These are phyloP conservation scores for Leccinum subrobustum DNA, from an alignment of 1,284 basidiomycete genomes.

Conservation along the genomic window DNA sequence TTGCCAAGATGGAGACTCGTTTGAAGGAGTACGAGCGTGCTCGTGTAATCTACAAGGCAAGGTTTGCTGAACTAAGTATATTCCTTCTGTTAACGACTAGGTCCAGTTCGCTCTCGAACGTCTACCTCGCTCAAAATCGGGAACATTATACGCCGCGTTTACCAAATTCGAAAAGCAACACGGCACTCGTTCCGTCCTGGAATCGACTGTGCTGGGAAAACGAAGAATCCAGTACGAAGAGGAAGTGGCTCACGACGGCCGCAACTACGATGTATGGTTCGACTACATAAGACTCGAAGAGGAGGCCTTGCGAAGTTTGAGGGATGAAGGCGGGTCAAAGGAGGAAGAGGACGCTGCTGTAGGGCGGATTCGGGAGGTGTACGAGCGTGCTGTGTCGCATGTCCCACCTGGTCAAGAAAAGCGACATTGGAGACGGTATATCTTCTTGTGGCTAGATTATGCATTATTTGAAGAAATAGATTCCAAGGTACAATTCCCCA, in stretches of 20 bases:
- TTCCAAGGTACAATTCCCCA: conserved; percentile 58
- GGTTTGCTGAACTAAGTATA: conserved; percentile 5
- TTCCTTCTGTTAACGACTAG: conserved; percentile 1
- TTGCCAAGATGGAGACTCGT: conserved; percentile 97
- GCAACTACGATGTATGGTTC: conserved; percentile 98
- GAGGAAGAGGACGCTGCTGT: conserved; percentile 63
- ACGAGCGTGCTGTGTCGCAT: conserved; percentile 95
- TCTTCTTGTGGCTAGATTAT: conserved; percentile 96
- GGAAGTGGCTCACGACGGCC: conserved; percentile 82
- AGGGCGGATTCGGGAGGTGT: conserved; percentile 84
- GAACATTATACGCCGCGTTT: conserved; percentile 83
- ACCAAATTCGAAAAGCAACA: conserved; percentile 99
- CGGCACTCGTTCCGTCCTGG: conserved; percentile 84
- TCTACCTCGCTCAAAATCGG: conserved; percentile 88
- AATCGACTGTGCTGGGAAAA: conserved; percentile 94
- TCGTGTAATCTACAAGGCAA: conserved; percentile 93
- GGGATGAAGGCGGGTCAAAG: conserved; percentile 70
- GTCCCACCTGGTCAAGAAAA: conserved; percentile 90
- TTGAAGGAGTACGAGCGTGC: conserved; percentile 96
- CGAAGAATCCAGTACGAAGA: conserved; percentile 97
- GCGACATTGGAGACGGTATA: conserved; percentile 93
- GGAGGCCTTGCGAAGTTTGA: conserved; percentile 74
- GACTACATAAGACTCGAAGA: conserved; percentile 95
- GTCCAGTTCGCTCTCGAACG: conserved; percentile 87
- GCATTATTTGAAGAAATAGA: conserved; percentile 98